Conservation (phyloP, 139 green algal species). For the Tetraselmis chui region DNA sequence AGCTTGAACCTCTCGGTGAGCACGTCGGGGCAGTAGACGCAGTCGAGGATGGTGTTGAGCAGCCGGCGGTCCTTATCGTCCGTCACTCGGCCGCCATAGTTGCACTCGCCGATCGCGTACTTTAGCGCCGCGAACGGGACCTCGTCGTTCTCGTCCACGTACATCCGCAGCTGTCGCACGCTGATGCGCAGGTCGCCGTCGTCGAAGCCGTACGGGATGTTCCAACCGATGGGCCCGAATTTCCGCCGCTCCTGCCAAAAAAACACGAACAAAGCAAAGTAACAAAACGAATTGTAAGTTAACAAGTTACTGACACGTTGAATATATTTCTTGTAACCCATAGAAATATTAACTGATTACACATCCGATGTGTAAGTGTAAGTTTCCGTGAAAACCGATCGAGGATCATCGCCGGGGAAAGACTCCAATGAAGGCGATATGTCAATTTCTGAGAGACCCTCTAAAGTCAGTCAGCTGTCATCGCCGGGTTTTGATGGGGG, state of each 20-base stretch:
- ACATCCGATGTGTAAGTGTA: no score
- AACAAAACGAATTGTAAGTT: no score
- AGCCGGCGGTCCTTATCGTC: constrained; percentile 40
- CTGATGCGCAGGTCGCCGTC: constrained; percentile 69
- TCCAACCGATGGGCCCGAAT: constrained; percentile 76
- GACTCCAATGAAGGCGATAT: no score
- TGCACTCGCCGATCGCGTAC: constrained; percentile 55
- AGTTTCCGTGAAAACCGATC: no score
- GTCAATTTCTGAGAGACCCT: no score
- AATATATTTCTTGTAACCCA: no score
- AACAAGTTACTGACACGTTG: no score
- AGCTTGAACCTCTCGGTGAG: constrained; percentile 44
- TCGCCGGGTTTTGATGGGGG: no score
- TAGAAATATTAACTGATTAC: no score
- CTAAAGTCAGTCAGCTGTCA: no score
- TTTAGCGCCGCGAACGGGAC: constrained; percentile 58
- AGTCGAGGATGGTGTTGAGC: constrained; percentile 19
- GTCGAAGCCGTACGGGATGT: constrained; percentile 79
- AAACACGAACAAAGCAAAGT: no score
- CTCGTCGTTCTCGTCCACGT: constrained; percentile 69
- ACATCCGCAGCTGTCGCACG: constrained; percentile 70
- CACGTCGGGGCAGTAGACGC: constrained; percentile 16
- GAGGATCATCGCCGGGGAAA: no score
- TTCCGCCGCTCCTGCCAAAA: constrained; percentile 56
- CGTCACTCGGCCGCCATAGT: constrained; percentile 40